Evolutionary conservation across 495 filamentous ascomycete genomes (phyloP).

Genomic region (Penicillium samsonianum): DNA sequence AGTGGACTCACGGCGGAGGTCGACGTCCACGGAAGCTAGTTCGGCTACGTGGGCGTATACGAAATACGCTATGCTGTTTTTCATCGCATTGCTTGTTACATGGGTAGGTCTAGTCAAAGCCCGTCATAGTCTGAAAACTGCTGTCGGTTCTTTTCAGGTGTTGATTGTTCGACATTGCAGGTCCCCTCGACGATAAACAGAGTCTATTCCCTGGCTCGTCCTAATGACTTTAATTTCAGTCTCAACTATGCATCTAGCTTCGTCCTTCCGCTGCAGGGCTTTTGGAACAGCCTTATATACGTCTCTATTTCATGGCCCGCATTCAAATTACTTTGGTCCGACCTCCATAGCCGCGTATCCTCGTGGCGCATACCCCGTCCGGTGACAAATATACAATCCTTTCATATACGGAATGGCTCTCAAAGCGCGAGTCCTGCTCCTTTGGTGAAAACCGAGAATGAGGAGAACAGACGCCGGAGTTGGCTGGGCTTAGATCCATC

Average conservation of each 20-base stretch:
- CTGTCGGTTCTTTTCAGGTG: not conserved
- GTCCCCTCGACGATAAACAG: conserved; percentile 79
- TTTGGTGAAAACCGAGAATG: not conserved
- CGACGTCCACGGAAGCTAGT: conserved; percentile 28
- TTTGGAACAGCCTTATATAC: conserved; percentile 87
- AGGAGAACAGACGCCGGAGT: conserved; percentile 1
- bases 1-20: conserved; percentile 25
- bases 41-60: conserved; percentile 71
- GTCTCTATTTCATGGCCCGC: conserved; percentile 57
- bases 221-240: conserved; percentile 51
- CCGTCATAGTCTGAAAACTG: not conserved
- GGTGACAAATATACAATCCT: not conserved
- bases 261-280: conserved; percentile 81
- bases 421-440: not conserved
- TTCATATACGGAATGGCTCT: not conserved
- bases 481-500: conserved; percentile 4
- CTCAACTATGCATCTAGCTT: conserved; percentile 71
- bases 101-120: conserved; percentile 55
- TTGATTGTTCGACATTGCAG: conserved; percentile 27
- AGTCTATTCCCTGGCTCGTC: conserved; percentile 65
- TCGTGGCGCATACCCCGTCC: conserved; percentile 1
- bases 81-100: conserved; percentile 75
- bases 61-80: conserved; percentile 85
- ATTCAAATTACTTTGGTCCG: conserved; percentile 27
- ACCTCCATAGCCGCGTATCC: conserved; percentile 11